Conservation (phyloP, 768 basidiomycete genomes). For the Candolleomyces efflorescens region DNA sequence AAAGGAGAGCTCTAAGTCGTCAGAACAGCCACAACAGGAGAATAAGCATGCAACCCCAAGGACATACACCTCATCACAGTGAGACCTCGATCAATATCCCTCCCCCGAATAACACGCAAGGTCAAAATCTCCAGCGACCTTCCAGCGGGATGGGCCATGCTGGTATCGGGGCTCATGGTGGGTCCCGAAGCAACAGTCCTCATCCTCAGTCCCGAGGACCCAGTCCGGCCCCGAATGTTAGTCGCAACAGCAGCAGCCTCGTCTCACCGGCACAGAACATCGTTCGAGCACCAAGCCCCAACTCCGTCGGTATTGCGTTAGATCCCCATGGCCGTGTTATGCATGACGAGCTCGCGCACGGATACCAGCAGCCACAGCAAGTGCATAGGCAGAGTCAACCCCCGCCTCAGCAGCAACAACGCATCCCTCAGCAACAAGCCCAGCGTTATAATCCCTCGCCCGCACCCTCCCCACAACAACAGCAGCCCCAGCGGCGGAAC, state of each 20-base stretch:
- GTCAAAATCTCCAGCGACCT: constrained; percentile 45
- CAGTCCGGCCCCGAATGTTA: constrained; percentile 43
- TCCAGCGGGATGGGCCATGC: constrained; percentile 64
- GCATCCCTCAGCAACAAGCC: constrained; percentile 26
- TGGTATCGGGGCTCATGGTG: constrained; percentile 77
- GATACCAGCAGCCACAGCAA: constrained; percentile 42
- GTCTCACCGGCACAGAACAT: constrained; percentile 32
- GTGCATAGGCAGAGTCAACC: constrained; percentile 28
- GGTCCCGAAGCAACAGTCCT: constrained; percentile 55
- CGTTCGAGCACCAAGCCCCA: constrained; percentile 66
- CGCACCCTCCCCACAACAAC: constrained; percentile 27
- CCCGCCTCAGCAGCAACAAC: constrained; percentile 23
- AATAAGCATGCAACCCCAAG: constrained; percentile 25
- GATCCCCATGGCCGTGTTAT: constrained; percentile 78
- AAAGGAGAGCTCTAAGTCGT: constrained; percentile 58
- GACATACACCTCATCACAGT: constrained; percentile 14
- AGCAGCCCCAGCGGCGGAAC: constrained; percentile 26
- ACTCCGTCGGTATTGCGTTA: constrained; percentile 76
- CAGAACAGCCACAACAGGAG: constrained; percentile 45
- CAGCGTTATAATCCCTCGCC: constrained; percentile 25
- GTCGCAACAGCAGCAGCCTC: constrained; percentile 34
- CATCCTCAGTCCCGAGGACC: constrained; percentile 52
- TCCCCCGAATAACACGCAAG: constrained; percentile 26
- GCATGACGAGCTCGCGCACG: constrained; percentile 73
- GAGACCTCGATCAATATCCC: constrained; percentile 13